Base-by-base conservation (phyloP, 225 moss, liverwort and hornwort genomes). In the Sphagnum contortum region DNA sequence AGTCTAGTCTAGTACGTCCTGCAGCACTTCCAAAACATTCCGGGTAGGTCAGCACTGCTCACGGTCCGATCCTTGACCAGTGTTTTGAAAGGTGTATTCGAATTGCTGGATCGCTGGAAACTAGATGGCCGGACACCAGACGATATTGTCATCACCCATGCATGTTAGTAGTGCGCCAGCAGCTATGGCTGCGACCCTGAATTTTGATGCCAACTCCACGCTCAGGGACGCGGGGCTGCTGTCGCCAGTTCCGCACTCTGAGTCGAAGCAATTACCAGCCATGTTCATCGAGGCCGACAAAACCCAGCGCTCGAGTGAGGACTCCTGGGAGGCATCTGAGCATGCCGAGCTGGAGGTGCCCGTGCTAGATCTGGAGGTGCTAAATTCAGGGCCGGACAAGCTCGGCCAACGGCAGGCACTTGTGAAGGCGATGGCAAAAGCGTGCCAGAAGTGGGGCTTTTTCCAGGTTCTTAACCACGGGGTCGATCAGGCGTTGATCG, bases 381-480 rank as follows among this genome's bases (percentile, higher is more conserved):
- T 67, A 13, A 72, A 79, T 85, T 12, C 29, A 0, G 9, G 52
- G 52, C 6, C 52, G 2, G 6, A 52, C 85, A 81, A 1, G 70
- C 68, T 86, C 54, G 85, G 82, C 77, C 54, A 59, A 44, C 64
- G 79, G 2, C 55, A 50, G 0, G 13, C 62, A 1, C 66, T 79
- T 6, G 82, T 86, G 53, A 48, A 74, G 5, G 56, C 72, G 60
- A 71, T 86, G 50, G 82, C 85, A 10, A 57, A 65, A 7, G 79
- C 81, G 3, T 86, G 85, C 70, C 79, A 79, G 70, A 72, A 68
- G 50, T 79, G 76, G 70, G 94, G 91, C 1, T 94, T 91, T 74
- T 91, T 94, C 74, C 94, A 94, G 61, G 83, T 94, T 10, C 72
- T 94, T 52, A 80, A 91, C 63, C 94, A 94, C 57, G 82, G 84